Percentiles rank a stretch among this genome's conserved stretches.
These are phyloP conservation scores for Coniochaeta pulveracea DNA, from an alignment of 2,329 filamentous ascomycete species.

Conservation along the genomic window DNA sequence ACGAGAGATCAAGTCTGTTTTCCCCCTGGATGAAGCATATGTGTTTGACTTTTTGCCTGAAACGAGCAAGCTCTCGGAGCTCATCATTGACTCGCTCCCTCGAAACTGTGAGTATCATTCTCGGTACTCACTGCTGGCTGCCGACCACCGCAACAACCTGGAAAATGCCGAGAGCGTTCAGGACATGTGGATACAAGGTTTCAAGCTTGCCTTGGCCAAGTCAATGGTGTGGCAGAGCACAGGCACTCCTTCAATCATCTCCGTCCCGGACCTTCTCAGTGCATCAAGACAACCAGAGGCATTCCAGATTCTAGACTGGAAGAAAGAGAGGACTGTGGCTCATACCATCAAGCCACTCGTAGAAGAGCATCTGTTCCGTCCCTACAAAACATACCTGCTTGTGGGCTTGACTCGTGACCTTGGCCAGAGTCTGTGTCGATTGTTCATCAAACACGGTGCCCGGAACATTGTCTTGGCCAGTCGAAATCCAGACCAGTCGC, in stretches of 20 bases:
- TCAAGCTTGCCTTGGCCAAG: constrained; percentile 10
- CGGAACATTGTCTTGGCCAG: constrained; percentile 26
- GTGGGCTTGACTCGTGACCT: constrained; percentile 30
- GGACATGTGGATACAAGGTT: constrained; percentile 12
- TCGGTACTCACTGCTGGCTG: constrained; percentile 7
- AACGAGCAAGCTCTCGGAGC: constrained; percentile 14
- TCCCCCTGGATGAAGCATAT: constrained; percentile 10
- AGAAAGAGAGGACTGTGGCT: constrained; percentile 17
- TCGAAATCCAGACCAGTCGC: constrained; percentile 20
- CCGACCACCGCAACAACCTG: constrained; percentile 3
- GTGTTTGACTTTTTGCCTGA: constrained; percentile 22
- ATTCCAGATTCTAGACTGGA: constrained; percentile 28
- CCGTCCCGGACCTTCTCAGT: constrained; percentile 16
- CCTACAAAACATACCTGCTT: constrained; percentile 25
- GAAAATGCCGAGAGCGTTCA: constrained; percentile 7
- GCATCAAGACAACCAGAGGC: constrained; percentile 2
- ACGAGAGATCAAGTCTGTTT: constrained; percentile 17
- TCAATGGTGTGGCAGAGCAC: constrained; percentile 4
- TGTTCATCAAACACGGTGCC: constrained; percentile 25
- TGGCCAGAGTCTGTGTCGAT: constrained; percentile 28
- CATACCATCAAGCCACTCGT: constrained; percentile 14
- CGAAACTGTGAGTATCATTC: constrained; percentile 16
- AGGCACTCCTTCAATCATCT: constrained; percentile 5
- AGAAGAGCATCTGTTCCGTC: constrained; percentile 15
- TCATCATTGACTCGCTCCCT: constrained; percentile 14